phyloP scores from a whole-genome alignment of 192 early-diverging fungal genomes.

The Backusella morwellensis region DNA sequence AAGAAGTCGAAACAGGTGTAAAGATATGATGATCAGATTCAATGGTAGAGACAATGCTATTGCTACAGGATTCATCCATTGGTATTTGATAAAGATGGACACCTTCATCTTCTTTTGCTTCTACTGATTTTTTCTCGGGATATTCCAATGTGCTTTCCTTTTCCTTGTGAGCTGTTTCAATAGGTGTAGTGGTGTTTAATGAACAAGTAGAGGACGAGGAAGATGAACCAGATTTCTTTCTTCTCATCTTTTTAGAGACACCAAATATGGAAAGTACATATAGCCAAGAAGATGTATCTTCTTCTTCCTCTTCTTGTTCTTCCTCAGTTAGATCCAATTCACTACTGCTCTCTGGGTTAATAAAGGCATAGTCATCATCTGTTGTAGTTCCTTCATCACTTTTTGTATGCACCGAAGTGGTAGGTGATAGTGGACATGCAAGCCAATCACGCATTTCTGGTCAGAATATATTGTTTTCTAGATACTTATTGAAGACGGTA shows the following conservation, averaged over 20 bases:
- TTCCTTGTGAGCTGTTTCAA: background rate
- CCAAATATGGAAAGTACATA: background rate
- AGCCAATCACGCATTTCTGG: slow-evolving; percentile 21
- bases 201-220: background rate
- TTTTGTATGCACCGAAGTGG: background rate
- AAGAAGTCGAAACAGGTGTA: background rate
- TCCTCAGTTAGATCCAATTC: background rate
- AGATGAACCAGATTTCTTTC: background rate
- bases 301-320: slow-evolving; percentile 1
- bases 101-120: background rate
- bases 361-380: background rate
- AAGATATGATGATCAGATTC: slow-evolving; percentile 4
- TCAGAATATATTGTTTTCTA: background rate
- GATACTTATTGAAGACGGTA: background rate
- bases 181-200: background rate
- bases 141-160: background rate
- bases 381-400: background rate
- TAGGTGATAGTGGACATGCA: background rate
- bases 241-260: background rate
- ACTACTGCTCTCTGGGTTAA: background rate
- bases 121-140: background rate
- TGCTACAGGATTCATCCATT: background rate
- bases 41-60: background rate
- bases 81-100: background rate
- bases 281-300: background rate